Evolutionary conservation across 305 asterid species (phyloP).

Genomic region (Solanum chacoense): DNA sequence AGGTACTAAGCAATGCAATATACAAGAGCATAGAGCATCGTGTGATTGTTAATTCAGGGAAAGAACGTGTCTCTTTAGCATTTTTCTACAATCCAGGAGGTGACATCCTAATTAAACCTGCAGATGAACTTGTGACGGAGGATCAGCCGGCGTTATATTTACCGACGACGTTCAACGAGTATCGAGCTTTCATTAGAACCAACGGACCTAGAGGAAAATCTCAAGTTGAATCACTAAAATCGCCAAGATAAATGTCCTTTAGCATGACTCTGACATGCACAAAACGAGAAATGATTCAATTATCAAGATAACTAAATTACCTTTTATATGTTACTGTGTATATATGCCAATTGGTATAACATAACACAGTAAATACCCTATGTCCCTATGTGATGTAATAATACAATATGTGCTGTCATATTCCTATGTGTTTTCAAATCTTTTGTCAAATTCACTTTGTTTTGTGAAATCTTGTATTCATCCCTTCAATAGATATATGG

Average conservation of each 20-base stretch:
- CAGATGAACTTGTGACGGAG: slow-evolving; percentile 40
- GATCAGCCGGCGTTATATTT: slow-evolving; percentile 35
- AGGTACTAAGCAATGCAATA: slow-evolving; percentile 47
- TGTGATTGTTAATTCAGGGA: slow-evolving; percentile 54
- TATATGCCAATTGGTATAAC: neutral
- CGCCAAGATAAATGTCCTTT: slow-evolving; percentile 4
- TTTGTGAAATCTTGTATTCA: neutral
- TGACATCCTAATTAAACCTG: slow-evolving; percentile 45
- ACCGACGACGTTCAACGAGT: slow-evolving; percentile 38
- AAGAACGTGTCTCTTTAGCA: slow-evolving; percentile 64
- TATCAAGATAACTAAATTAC: neutral
- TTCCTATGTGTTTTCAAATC: neutral
- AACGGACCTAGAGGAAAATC: slow-evolving; percentile 66
- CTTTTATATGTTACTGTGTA: neutral
- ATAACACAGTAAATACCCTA: neutral
- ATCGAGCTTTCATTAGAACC: slow-evolving; percentile 58
- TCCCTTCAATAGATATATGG: neutral
- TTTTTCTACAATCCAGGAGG: slow-evolving; percentile 72
- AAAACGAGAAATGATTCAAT: neutral
- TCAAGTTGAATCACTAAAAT: slow-evolving; percentile 54
- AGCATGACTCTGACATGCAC: neutral
- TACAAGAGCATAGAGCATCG: slow-evolving; percentile 87
- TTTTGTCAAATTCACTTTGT: neutral
- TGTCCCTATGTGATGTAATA: neutral
- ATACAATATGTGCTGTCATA: neutral